A percentile compares a stretch with the other conserved stretches of the same genome.
Conservation (phyloP, 2,329 filamentous ascomycete species). For the Diaporthe citri region DNA sequence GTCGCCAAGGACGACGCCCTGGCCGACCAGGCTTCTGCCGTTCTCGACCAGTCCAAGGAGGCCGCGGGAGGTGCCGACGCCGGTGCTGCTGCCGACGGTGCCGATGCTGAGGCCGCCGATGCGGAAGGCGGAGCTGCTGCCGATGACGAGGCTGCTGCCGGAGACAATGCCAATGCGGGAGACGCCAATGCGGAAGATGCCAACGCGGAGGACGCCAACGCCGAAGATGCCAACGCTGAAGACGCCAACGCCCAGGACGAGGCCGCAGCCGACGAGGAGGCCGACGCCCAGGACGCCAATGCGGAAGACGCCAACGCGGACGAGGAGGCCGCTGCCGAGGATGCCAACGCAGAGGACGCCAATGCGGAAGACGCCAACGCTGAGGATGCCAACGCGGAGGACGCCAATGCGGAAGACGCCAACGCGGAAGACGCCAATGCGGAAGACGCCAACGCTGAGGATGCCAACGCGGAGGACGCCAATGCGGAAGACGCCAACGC, state of each 20-base stretch:
- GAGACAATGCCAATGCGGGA: not conserved
- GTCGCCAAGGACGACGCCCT: conserved; percentile 19
- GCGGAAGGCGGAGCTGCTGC: not conserved
- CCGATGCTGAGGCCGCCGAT: not conserved
- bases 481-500: not conserved
- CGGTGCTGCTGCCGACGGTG: not conserved
- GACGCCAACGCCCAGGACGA: conserved; percentile 40
- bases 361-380: not conserved
- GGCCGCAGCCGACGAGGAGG: not conserved
- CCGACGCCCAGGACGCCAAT: not conserved
- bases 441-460: not conserved
- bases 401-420: not conserved
- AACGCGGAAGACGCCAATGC: too few relatives aligned
- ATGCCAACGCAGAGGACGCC: not conserved
- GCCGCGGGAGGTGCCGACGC: conserved; percentile 1
- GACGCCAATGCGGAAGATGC: not conserved
- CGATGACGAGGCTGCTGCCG: not conserved
- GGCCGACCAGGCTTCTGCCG: conserved; percentile 11
- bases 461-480: not conserved
- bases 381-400: not conserved
- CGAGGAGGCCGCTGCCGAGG: not conserved
- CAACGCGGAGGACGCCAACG: not conserved
- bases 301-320: conserved; percentile 24
- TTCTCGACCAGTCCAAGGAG: not conserved
- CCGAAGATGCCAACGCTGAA: not conserved